Evolutionary conservation across 306 rosid genomes (phyloP), one percentile per base, ranked within the genome.

Genomic region (Hippophae gyantsensis): DNA sequence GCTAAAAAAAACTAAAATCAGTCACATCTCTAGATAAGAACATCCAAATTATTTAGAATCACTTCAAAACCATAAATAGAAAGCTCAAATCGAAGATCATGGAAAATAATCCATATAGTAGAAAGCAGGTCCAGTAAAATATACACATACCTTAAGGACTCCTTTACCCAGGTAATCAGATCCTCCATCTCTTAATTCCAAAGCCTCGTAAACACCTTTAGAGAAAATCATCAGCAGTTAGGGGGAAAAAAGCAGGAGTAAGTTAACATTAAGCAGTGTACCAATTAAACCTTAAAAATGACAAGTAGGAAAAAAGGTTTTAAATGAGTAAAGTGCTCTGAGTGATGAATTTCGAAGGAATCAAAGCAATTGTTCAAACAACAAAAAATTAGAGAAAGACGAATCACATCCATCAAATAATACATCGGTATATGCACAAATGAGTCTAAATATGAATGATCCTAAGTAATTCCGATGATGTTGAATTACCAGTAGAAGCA

Each of bases 141-240:
- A 27, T 12, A 42, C 13, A 52, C 13, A 52, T 48, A 83, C 95
- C 81, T 86, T 86, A 1, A 60, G 71, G 11, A 86, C 89, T 74
- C 95, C 95, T 53, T 86, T 86, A 42, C 95, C 95, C 2, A 86
- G 87, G 63, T 86, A 86, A 59, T 83, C 87, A 5, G 89, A 78
- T 58, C 95, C 95, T 23, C 95, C 89, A n/a, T 86, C 95, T 45
- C 95, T 83, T 8, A 86, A 71, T 69, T 86, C 95, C 73, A 86
- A 81, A n/a, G 95, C 95, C 76, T 86, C 95, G 5, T 86, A 86
- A 6, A 78, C 67, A 44, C 95, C 95, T 86, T 42, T 42, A n/a
- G 3, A 6, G 1, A 7, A 48, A 62, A 9, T 13, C 3, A 32
- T 32, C 38, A 42, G 41, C 10, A 9, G 54, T 53, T 8, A 9